Evolutionary conservation across 208 protist genomes (phyloP), one percentile per base, ranked within the genome.

Genomic region (Trypanosoma rangeli): DNA sequence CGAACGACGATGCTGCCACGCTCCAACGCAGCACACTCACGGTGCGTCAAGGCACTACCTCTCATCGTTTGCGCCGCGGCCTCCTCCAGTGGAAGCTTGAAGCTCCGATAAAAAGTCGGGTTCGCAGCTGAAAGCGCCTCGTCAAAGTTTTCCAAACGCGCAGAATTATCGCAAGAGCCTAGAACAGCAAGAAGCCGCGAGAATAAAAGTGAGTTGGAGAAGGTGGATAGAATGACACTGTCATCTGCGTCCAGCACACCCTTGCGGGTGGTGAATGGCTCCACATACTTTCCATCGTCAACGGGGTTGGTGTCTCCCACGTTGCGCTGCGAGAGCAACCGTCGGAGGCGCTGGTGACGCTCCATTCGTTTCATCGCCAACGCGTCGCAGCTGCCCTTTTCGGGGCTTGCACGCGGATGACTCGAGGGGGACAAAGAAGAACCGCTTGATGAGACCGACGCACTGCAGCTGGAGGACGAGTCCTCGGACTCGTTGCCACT

Each of bases 251-350:
- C 50, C 0, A 86, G 68, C 7, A 46, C 29, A 15, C 65, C 65
- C 39, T 72, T 70, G 31, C 77, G 73, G 42, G 74, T 64, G 12
- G 76, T 82, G 57, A 80, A 82, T 9, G 76, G 58, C 33, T 65
- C 33, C 24, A 58, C 20, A 64, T 74, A 24, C 57, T 67, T 61
- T 68, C 67, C 73, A 49, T 74, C 68, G 31, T 76, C 58, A 18
- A 77, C 33, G 0, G 70, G 3, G 24, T 74, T 70, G 0, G 71
- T 22, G 28, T 82, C 59, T 0, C 82, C 87, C 2, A 93, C 66
- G 33, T 81, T 81, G 3, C 87, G 84, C 73, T 87, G 87, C 0
- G 85, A 90, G 52, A 93, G 70, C 20, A 93, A 33, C 1, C 79
- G 62, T 0, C 87, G 77, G 54, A 82, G 81, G 5, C 70, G 78